Base-by-base conservation (phyloP, 345 rosid species). In the Viola odorata region DNA sequence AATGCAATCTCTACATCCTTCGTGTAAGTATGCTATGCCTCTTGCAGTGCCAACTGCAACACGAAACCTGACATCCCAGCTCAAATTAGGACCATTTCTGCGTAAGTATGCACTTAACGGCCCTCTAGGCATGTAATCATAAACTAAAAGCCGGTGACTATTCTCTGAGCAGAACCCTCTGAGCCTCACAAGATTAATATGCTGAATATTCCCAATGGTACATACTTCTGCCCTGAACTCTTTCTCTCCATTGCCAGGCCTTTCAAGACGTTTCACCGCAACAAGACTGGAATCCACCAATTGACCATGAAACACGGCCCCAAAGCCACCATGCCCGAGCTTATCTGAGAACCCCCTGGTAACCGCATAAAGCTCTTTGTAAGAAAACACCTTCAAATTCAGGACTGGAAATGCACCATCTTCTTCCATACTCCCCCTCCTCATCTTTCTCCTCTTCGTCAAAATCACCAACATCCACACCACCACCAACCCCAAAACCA, bases 321-420 rank as follows among this genome's bases (percentile, higher is more conserved):
- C 75, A n/a, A 71, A 71, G 6, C 75, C 75, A 23, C 75, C 75
- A 4, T 71, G 70, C 9, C 75, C 75, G 8, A 71, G 62, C 51
- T 71, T 65, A 8, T 65, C 58, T 0, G 75, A 60, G 61, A 71
- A 61, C 13, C 69, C 66, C 16, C 58, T 5, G 50, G 75, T 71
- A 36, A 54, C 75, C 5, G 63, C 56, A 53, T 16, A 54, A 39
- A 71, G 67, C 40, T 71, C 69, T 42, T 65, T 71, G 62, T 71
- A 65, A 52, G 68, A 11, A 40, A 69, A 69, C 37, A 85, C 89
- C 70, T 70, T 85, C 51, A 89, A 45, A 73, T 86, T 86, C 81
- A 83, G 65, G 50, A 75, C 73, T 9, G 80, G 85, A 11, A 84
- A 82, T 5, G 50, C 73, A 55, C 71, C 81, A 53, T 72, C 84